Evolutionary conservation across 805 yeast species (phyloP).

Genomic region (Lachancea quebecensis): DNA sequence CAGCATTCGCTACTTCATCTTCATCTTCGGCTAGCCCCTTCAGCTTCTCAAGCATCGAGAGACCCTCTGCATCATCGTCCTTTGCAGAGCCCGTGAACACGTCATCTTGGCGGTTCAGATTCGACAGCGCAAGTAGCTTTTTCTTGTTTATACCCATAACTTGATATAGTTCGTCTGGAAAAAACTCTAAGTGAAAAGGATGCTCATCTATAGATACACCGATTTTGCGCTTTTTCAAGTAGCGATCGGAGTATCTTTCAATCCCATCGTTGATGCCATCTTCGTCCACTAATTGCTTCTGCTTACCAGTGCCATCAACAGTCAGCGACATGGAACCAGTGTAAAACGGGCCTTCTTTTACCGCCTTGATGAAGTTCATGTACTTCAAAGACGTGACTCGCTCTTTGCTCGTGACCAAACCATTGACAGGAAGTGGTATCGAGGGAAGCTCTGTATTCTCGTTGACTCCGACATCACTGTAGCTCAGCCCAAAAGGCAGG

Average conservation of each 20-base stretch:
- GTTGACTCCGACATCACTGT: constrained; percentile 45
- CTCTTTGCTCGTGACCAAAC: constrained; percentile 47
- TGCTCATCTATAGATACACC: constrained; percentile 72
- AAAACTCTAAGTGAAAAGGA: constrained; percentile 62
- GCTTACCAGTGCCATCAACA: constrained; percentile 14
- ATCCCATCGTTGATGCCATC: constrained; percentile 58
- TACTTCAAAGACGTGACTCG: constrained; percentile 46
- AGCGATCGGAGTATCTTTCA: constrained; percentile 75
- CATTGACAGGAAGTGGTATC: constrained; percentile 58
- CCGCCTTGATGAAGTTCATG: constrained; percentile 44
- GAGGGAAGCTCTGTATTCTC: constrained; percentile 35
- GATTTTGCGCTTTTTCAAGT: constrained; percentile 59
- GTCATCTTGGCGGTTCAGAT: constrained; percentile 25
- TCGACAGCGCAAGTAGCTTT: constrained; percentile 40
- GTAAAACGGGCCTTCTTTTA: constrained; percentile 60
- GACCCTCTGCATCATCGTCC: constrained; percentile 25
- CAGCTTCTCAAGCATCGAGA: constrained; percentile 41
- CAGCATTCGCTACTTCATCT: constrained; percentile 32
- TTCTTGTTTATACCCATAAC: constrained; percentile 62
- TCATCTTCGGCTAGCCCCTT: constrained; percentile 44
- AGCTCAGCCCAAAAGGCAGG: constrained; percentile 70
- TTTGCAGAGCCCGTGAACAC: constrained; percentile 23
- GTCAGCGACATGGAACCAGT: constrained; percentile 44
- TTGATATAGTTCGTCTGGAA: constrained; percentile 70
- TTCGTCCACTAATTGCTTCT: constrained; percentile 30